phyloP scores from a whole-genome alignment of 495 filamentous ascomycete species.

The Durotheca rogersii region DNA sequence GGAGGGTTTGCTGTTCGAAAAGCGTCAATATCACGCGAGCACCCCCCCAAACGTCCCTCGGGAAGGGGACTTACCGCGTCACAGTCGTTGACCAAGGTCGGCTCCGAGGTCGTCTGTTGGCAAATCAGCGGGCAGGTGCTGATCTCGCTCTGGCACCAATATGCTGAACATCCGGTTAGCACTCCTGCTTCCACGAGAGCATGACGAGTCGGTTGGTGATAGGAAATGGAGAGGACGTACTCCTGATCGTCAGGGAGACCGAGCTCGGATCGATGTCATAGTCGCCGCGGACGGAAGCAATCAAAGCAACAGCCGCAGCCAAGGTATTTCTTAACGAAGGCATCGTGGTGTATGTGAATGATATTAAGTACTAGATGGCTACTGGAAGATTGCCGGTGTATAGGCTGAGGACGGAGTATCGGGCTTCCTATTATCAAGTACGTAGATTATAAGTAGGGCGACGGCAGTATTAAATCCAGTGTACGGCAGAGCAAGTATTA shows the following conservation, averaged over 20 bases:
- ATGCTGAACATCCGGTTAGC: conserved; percentile 47
- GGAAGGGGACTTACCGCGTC: conserved; percentile 59
- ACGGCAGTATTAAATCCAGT: conserved; percentile 29
- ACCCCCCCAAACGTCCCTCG: background rate
- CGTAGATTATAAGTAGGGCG: no score
- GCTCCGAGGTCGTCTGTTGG: conserved; percentile 59
- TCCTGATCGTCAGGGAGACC: conserved; percentile 49
- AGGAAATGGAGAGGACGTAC: conserved; percentile 34
- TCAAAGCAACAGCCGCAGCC: conserved; percentile 47
- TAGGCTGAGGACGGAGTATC: no score
- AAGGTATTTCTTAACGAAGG: conserved; percentile 46
- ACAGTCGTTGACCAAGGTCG: conserved; percentile 63
- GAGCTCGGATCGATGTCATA: conserved; percentile 61
- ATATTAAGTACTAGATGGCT: conserved; percentile 5
- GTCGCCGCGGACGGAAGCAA: conserved; percentile 44
- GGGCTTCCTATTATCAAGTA: no score
- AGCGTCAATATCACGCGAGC: conserved; percentile 16
- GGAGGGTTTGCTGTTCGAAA: conserved; percentile 57
- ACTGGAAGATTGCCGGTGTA: no score
- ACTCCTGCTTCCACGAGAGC: background rate
- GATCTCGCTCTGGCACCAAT: conserved; percentile 70
- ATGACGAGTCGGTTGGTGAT: background rate
- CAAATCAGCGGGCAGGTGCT: conserved; percentile 77
- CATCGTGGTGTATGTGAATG: conserved; percentile 41
- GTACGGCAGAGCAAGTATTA: conserved; percentile 27